Base-by-base conservation (phyloP, 2,329 filamentous ascomycete species). In the Phaeosphaeriaceae sp. region DNA sequence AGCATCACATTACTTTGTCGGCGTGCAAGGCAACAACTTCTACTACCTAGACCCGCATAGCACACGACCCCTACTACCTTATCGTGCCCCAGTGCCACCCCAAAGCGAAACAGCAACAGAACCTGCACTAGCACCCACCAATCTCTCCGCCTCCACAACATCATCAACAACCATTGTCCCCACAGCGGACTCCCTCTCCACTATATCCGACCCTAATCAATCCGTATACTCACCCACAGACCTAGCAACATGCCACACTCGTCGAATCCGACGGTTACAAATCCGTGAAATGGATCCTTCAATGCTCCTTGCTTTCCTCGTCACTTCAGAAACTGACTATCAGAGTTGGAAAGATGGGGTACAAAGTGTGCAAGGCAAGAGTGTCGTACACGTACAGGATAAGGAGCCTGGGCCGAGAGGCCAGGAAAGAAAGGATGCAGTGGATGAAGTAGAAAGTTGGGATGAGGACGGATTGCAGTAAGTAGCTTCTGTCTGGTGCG, bases 11-110 rank as follows among this genome's bases (percentile, higher is more conserved):
- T 90, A 90, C 72, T 90, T 90, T 60, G 77, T 90, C 55, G 87
- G 85, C 16, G 82, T 83, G 18, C 87, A 90, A 75, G 91, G 87
- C 23, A 85, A 87, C 44, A 82, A 87, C 63, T 86, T 97, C 62
- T 97, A 97, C 76, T 99, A 97, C 72, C 85, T 99, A 13, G 94
- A 99, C 63, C 94, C 94, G 2, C 94, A 99, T 68, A 86, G 87
- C 60, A 96, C 93, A 1, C 86, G 92, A 38, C 83, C 87, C 8
- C 84, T 88, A 3, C 78, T 97, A 2, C 85, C 88, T 0, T 87
- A 87, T 56, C 54, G 71, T 80, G 26, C 46, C 20, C 23, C 49
- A 15, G 33, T 42, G 35, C n/a, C 28, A 20, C 15, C 8, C 46
- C 3, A 12, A 43, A 9, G 17, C 38, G 18, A 15, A 20, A 39